Evolutionary conservation across 805 yeast species (phyloP).

Genomic region (Kodamaea kakaduensis): DNA sequence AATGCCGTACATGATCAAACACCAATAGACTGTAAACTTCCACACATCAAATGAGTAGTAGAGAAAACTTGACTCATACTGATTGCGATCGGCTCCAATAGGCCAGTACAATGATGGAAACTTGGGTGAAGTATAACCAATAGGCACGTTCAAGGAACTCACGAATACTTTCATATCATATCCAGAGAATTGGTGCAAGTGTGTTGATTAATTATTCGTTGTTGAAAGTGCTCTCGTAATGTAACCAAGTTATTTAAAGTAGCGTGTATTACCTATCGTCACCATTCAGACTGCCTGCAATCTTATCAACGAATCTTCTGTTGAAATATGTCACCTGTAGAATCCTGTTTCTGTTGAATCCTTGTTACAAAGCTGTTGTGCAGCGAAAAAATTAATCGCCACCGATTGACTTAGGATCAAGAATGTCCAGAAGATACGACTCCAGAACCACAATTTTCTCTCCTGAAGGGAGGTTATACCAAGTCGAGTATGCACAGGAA

Average conservation of each 20-base stretch:
- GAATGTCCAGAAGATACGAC: conserved; percentile 98
- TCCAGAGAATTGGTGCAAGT: too few relatives aligned
- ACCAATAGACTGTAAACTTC: conserved; percentile 81
- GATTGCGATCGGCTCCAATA: conserved; percentile 31
- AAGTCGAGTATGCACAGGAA: conserved; percentile 95
- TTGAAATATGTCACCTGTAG: too few relatives aligned
- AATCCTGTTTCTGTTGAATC: too few relatives aligned
- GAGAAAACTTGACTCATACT: conserved; percentile 50
- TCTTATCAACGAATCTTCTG: too few relatives aligned
- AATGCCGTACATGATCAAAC: conserved; percentile 59
- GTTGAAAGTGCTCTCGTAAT: too few relatives aligned
- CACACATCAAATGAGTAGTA: conserved; percentile 73
- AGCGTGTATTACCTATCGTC: too few relatives aligned
- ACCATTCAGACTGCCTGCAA: too few relatives aligned
- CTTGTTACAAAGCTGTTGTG: too few relatives aligned
- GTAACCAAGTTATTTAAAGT: too few relatives aligned
- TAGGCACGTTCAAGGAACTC: conserved; percentile 58
- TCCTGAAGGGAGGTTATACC: conserved; percentile 97
- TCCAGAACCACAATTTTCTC: conserved; percentile 98
- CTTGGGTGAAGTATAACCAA: conserved; percentile 72
- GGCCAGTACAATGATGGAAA: conserved; percentile 88
- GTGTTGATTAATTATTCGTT: too few relatives aligned
- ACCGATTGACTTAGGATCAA: too few relatives aligned
- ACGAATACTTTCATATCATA: conserved; percentile 25
- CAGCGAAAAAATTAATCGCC: conserved; percentile 8